Conservation (phyloP, 2,329 filamentous ascomycete species). For the Sordariomycetes sp. region DNA sequence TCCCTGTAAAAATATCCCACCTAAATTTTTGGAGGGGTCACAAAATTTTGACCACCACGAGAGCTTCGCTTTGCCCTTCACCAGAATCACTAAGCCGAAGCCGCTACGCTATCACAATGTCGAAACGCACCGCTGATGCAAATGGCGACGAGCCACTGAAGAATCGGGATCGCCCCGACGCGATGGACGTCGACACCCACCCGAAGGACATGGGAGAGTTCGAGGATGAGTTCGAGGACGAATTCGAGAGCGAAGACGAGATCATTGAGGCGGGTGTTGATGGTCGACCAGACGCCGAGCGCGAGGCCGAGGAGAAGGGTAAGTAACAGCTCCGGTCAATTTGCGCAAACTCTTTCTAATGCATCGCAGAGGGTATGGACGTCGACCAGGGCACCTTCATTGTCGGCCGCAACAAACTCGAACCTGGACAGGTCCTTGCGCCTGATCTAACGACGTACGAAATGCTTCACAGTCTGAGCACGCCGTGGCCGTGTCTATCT, state of each 20-base stretch:
- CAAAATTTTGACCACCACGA: conserved; percentile 1
- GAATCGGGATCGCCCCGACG: conserved; percentile 50
- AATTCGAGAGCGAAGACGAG: conserved; percentile 83
- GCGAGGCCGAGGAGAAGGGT: conserved; percentile 79
- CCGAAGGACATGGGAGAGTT: conserved; percentile 66
- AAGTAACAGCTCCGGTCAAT: conserved; percentile 12
- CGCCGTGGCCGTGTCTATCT: conserved; percentile 93
- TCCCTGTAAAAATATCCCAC: too few species aligned
- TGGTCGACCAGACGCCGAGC: conserved; percentile 82
- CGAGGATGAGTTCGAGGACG: conserved; percentile 90
- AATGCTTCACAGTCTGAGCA: conserved; percentile 91
- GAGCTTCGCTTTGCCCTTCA: neutral
- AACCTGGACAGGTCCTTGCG: conserved; percentile 80
- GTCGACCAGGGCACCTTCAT: conserved; percentile 90
- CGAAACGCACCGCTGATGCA: conserved; percentile 48
- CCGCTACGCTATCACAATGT: conserved; percentile 32
- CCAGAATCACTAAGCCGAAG: neutral
- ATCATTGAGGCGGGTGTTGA: conserved; percentile 92
- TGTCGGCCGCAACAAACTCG: conserved; percentile 84
- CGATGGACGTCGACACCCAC: conserved; percentile 55
- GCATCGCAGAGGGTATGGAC: conserved; percentile 65
- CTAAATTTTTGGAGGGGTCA: conserved; percentile 4
- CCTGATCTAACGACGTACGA: conserved; percentile 94
- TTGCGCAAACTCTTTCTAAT: neutral
- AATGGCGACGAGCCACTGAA: conserved; percentile 44